These are phyloP conservation scores for Stevia rebaudiana DNA, from an alignment of 140 eudicot genomes.

Conservation along the genomic window DNA sequence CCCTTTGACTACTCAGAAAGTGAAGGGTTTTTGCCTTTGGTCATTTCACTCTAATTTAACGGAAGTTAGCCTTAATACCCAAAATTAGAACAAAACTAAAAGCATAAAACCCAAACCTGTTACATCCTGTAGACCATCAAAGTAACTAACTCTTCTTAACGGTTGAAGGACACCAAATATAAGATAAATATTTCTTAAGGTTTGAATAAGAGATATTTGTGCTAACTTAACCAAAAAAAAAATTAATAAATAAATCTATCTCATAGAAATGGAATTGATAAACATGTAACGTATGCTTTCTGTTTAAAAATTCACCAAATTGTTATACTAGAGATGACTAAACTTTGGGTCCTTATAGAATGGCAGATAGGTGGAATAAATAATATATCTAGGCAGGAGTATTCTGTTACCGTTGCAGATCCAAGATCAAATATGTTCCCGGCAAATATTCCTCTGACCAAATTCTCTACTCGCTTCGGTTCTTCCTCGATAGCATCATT, in stretches of 20 bases:
- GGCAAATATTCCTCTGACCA: conserved; percentile 94
- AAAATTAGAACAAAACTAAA: no score
- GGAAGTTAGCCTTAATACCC: no score
- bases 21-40: no score
- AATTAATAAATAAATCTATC: not conserved
- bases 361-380: not conserved
- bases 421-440: conserved; percentile 99
- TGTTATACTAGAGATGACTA: not conserved
- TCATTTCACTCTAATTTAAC: no score
- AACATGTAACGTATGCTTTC: not conserved
- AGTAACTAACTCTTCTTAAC: no score
- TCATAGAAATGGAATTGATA: conserved; percentile 4
- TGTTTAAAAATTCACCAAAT: not conserved
- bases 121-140: no score
- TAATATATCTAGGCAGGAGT: not conserved
- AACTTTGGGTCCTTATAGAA: not conserved
- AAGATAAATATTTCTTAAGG: not conserved
- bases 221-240: not conserved
- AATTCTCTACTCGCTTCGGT: conserved; percentile 73
- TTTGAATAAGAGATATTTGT: not conserved
- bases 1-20: no score
- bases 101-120: no score
- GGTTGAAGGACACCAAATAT: not conserved
- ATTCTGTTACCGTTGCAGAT: conserved; percentile 73
- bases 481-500: conserved; percentile 85